Base-by-base conservation (phyloP, 1,284 basidiomycete genomes). In the Cutaneotrichosporon sp. region DNA sequence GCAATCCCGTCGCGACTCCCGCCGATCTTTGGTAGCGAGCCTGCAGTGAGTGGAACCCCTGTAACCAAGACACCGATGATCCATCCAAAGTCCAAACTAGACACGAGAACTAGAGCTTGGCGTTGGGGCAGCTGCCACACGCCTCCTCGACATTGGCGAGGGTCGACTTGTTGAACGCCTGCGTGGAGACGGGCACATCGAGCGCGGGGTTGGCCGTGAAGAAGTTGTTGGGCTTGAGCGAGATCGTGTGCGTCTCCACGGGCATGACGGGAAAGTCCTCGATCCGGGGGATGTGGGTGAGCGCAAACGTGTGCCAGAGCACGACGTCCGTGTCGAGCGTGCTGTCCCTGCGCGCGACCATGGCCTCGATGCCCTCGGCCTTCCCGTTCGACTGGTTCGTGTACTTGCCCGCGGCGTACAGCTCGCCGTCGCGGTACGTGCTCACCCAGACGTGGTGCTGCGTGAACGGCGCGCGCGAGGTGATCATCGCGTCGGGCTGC, bases 191-290 rank as follows among this genome's bases (percentile, higher is more conserved):
- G 2, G 79, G 75, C 1, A 95, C 90, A 73, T 95, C 92, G 83
- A 95, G 86, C 60, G 87, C 86, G 0, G 94, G 93, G 74, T 91
- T 92, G 59, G 80, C 80, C 62, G 82, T 83, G 82, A 95, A 97
- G 85, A 97, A 97, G 54, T 55, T 52, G 51, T 24, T 33, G 1
- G 51, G 51, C 51, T 52, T 52, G 31, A 52, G 51, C 18, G 51
- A 52, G 9, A 52, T 33, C 10, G 51, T 52, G 31, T 52, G 51
- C 31, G 51, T 52, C 51, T 52, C 51, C n/a, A 52, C 51, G 9
- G 51, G 51, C 51, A 52, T 52, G 51, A 52, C 51, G 9, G 53
- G 53, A 25, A 43, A 54, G 27, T 54, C 53, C 27, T 54, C 53
- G n/a, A 54, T 20, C 10, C 53, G 24, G 9, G 53, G 53, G 18